Percentiles rank a stretch among this genome's conserved stretches.
phyloP scores from a whole-genome alignment of 768 basidiomycete species.

The Neoboletus magnificus region DNA sequence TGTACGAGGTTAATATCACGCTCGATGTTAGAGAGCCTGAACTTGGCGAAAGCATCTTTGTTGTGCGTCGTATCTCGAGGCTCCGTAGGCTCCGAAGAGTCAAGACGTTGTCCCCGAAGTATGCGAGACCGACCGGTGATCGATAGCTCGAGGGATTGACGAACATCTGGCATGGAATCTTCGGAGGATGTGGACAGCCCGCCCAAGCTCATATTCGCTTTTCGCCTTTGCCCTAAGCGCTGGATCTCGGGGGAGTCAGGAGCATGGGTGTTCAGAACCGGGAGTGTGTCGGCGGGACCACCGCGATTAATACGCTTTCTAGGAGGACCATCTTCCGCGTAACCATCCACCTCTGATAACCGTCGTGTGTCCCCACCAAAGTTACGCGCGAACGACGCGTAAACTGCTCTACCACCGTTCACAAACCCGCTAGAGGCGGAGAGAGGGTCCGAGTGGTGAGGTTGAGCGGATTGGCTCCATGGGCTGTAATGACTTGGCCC shows the following conservation, averaged over 20 bases:
- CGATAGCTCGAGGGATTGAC: slow-evolving; percentile 39
- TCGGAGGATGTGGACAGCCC: slow-evolving; percentile 62
- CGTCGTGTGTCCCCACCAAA: slow-evolving; percentile 36
- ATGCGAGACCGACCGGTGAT: slow-evolving; percentile 46
- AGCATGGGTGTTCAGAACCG: slow-evolving; percentile 11
- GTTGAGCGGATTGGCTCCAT: slow-evolving; percentile 36
- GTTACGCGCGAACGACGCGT: slow-evolving; percentile 55
- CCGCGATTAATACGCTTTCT: slow-evolving; percentile 68
- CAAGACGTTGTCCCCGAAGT: slow-evolving; percentile 44
- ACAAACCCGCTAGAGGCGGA: slow-evolving; percentile 58
- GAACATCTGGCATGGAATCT: slow-evolving; percentile 57
- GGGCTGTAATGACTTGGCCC: slow-evolving; percentile 36
- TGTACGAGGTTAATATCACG: slow-evolving; percentile 39
- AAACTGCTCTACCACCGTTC: slow-evolving; percentile 36
- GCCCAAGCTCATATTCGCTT: slow-evolving; percentile 36
- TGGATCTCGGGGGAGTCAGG: slow-evolving; percentile 62
- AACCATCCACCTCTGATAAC: slow-evolving; percentile 37
- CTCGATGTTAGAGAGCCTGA: slow-evolving; percentile 60
- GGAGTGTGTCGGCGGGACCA: slow-evolving; percentile 34
- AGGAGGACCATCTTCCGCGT: slow-evolving; percentile 58
- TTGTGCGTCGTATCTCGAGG: slow-evolving; percentile 14
- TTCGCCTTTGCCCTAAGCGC: slow-evolving; percentile 49
- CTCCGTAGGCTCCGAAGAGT: slow-evolving; percentile 30
- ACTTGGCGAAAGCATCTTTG: slow-evolving; percentile 45
- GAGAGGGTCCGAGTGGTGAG: slow-evolving; percentile 48